phyloP scores from a whole-genome alignment of 208 protist species.

The Trypanosoma avium region DNA sequence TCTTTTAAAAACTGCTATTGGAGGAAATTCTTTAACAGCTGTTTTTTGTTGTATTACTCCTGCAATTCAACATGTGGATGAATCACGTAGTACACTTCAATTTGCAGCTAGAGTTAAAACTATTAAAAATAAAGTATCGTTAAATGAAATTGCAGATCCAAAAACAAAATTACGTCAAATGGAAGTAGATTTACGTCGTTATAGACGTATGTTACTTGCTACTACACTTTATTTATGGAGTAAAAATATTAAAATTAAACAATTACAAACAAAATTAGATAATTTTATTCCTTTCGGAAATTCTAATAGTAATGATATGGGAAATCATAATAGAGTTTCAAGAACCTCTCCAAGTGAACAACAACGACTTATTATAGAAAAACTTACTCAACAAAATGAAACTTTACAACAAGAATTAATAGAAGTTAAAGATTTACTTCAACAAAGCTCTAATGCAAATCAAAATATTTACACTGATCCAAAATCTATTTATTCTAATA shows the following conservation, averaged over 20 bases:
- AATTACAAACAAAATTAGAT: slow-evolving; percentile 35
- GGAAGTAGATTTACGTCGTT: slow-evolving; percentile 39
- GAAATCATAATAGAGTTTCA: not conserved
- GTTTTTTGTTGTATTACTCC: slow-evolving; percentile 82
- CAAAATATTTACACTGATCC: not conserved
- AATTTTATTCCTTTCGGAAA: slow-evolving; percentile 18
- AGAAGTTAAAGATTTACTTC: not conserved
- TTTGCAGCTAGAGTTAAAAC: slow-evolving; percentile 70
- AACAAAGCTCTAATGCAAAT: not conserved
- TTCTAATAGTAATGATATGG: not conserved
- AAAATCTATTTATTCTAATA: not conserved
- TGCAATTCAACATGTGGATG: slow-evolving; percentile 54
- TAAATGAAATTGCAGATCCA: slow-evolving; percentile 66
- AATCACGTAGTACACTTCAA: slow-evolving; percentile 80
- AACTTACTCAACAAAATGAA: slow-evolving; percentile 55
- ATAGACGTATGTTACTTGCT: slow-evolving; percentile 42
- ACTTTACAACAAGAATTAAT: slow-evolving; percentile 37
- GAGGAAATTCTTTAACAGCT: slow-evolving; percentile 95
- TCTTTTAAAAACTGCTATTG: slow-evolving; percentile 90
- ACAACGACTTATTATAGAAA: slow-evolving; percentile 58
- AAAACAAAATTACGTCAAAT: slow-evolving; percentile 51
- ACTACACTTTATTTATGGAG: slow-evolving; percentile 80
- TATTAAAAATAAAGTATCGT: slow-evolving; percentile 58
- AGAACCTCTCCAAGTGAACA: slow-evolving; percentile 26
- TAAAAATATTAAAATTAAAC: slow-evolving; percentile 44